phyloP scores from a whole-genome alignment of 345 rosid genomes.

The Rhodamnia argentea region DNA sequence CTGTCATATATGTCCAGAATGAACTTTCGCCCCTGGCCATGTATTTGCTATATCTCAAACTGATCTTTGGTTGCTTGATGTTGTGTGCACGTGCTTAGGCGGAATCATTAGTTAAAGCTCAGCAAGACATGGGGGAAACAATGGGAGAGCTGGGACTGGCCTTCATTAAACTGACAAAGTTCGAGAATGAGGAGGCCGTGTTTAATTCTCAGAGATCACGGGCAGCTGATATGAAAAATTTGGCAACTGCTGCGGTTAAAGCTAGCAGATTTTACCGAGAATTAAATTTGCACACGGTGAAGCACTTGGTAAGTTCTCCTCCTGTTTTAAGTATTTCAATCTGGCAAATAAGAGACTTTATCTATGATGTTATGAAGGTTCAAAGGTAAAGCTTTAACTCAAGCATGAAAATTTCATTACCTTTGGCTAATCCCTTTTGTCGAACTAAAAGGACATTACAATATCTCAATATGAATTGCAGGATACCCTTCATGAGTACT shows the following conservation, averaged over 20 bases:
- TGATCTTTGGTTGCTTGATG: not conserved
- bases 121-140: conserved; percentile 97
- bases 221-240: conserved; percentile 76
- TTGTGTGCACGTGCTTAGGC: conserved; percentile 38
- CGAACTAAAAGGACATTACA: not conserved
- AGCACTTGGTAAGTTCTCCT: conserved; percentile 68
- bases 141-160: conserved; percentile 88
- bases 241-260: conserved; percentile 95
- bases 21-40: not conserved
- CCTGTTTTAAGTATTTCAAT: not conserved
- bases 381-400: not conserved
- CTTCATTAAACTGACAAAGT: conserved; percentile 81
- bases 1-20: not conserved
- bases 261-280: conserved; percentile 95
- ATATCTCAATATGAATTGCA: conserved; percentile 13
- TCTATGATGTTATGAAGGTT: not conserved
- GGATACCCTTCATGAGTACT: conserved; percentile 91
- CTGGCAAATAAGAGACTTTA: not conserved
- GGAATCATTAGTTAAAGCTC: conserved; percentile 84
- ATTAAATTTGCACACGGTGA: conserved; percentile 74
- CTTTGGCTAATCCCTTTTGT: not conserved
- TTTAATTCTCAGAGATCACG: conserved; percentile 64
- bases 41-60: not conserved
- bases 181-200: conserved; percentile 84
- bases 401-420: not conserved